Evolutionary conservation across 176 grass and related monocot species (phyloP), one percentile per base, ranked within the genome.

Genomic region (Paspalum vaginatum): DNA sequence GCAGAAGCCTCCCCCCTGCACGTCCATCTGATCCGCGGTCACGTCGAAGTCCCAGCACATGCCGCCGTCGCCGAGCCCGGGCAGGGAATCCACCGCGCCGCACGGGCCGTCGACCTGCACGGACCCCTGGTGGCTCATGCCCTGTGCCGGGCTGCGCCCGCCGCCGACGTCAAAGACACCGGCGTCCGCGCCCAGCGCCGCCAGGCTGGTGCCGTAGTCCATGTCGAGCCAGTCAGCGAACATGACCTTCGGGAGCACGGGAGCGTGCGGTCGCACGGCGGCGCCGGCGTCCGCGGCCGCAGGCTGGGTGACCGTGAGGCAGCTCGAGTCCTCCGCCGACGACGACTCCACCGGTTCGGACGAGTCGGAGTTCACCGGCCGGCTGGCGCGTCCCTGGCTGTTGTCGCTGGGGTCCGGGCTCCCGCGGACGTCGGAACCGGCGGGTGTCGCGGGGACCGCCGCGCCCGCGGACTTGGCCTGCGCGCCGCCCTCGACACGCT

Each of bases 201-300:
- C 59, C 48, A 89, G 86, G 66, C 58, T 9, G 39, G 72, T 89
- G 48, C 71, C 68, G 75, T 89, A 88, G 87, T 90, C 90, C 70
- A 83, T 86, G 77, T 85, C 81, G 59, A 98, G 24, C 96, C 96
- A 98, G 88, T 95, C 96, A 16, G 90, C 86, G 84, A 98, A 98
- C 59, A 94, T 85, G 49, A 98, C 88, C 82, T 91, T 94, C 21
- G 95, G 92, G 66, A 92, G 73, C 79, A 85, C 77, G 16, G 86
- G 83, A 6, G 79, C 48, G 80, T 88, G 89, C 81, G 62, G 52
- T 17, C 70, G 73, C 66, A 68, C 68, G 14, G 39, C 59, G 22
- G 58, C 20, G n/a, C 44, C 61, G 12, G 32, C 60, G 49, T 15
- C 55, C 2, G 17, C 48, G 39, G 6, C 53, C 7, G 43, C 26